Conservation (phyloP, 2,329 filamentous ascomycete genomes). For the Colletotrichum australisinense region DNA sequence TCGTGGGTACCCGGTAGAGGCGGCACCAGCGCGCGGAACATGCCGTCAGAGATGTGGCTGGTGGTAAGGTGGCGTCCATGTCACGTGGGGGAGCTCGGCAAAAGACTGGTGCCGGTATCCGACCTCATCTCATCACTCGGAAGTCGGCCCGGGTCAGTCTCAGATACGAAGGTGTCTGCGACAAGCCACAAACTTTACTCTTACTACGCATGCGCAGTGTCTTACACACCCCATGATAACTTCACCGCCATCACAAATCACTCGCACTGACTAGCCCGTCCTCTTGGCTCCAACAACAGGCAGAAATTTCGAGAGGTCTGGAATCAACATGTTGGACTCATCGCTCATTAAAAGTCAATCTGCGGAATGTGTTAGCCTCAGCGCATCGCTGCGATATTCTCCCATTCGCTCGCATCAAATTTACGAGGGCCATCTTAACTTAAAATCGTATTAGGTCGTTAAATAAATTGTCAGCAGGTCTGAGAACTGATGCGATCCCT, state of each 20-base stretch:
- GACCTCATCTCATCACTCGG: background rate
- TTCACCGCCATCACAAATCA: background rate
- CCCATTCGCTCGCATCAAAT: constrained; percentile 7
- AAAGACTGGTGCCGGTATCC: constrained; percentile 9
- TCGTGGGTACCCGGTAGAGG: constrained; percentile 13
- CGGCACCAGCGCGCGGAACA: constrained; percentile 2
- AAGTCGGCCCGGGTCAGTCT: background rate
- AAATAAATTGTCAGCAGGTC: background rate
- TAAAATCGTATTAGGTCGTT: background rate
- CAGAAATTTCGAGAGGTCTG: background rate
- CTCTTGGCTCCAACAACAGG: background rate
- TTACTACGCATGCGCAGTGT: background rate
- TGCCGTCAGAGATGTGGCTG: constrained; percentile 1
- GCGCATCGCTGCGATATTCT: constrained; percentile 21
- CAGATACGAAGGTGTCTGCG: background rate
- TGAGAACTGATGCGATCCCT: constrained; percentile 1
- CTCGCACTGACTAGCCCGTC: constrained; percentile 19
- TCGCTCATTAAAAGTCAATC: background rate
- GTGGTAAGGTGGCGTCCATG: background rate
- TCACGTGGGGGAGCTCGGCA: constrained; percentile 8
- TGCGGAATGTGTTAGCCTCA: constrained; percentile 6
- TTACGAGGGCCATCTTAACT: background rate
- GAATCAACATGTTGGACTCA: background rate
- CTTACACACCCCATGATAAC: background rate
- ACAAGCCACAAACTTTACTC: constrained; percentile 8